Percentiles rank a stretch among this genome's conserved stretches.
These are phyloP conservation scores for Chenopodium formosanum DNA, from an alignment of 148 eudicot species.

Conservation along the genomic window DNA sequence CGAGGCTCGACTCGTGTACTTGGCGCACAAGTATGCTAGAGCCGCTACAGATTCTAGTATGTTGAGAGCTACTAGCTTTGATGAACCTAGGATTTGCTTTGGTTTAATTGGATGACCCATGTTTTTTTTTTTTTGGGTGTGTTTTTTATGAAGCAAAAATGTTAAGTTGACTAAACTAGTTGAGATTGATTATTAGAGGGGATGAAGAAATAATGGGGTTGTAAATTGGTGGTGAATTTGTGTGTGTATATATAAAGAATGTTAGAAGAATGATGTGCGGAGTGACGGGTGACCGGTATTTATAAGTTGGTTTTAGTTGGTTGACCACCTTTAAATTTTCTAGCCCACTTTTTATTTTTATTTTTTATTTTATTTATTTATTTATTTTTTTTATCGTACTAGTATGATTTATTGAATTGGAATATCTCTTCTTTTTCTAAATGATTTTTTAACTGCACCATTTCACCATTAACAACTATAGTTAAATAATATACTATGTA, in stretches of 20 bases:
- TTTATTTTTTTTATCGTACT: no score
- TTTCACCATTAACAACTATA: no score
- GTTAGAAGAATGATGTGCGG: background rate
- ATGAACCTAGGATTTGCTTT: conserved; percentile 27
- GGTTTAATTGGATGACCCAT: conserved; percentile 23
- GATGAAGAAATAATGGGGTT: background rate
- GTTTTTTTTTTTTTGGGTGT: background rate
- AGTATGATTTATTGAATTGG: no score
- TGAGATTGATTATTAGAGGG: background rate
- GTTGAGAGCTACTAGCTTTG: conserved; percentile 31
- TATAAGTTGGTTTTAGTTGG: conserved; percentile 1
- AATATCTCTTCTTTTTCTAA: no score
- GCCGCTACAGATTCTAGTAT: conserved; percentile 37
- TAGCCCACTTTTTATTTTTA: no score
- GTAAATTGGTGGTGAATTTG: background rate
- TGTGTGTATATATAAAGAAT: background rate
- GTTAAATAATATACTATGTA: no score
- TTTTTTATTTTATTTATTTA: no score
- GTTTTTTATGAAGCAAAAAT: no score
- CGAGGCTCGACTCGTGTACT: conserved; percentile 35
- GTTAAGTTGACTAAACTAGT: no score
- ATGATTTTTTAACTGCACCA: no score
- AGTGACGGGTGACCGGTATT: conserved; percentile 12
- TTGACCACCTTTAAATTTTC: background rate
- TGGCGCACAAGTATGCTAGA: conserved; percentile 35